Percentiles rank a stretch among this genome's conserved stretches.
phyloP scores from a whole-genome alignment of 2,329 filamentous ascomycete species.

The Incumbomyces lentus region DNA sequence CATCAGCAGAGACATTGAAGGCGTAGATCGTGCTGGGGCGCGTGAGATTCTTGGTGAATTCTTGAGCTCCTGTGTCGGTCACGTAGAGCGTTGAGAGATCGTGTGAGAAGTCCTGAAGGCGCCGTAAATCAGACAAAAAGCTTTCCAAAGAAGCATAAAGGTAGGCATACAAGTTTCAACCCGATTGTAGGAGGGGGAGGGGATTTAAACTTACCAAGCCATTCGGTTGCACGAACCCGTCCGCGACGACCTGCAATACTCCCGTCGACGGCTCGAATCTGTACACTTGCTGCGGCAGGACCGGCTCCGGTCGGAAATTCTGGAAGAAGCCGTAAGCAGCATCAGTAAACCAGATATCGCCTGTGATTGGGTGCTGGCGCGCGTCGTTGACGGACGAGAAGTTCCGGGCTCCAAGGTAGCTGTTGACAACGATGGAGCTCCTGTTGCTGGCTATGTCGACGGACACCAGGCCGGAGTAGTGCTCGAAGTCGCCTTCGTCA shows the following conservation, averaged over 20 bases:
- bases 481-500: constrained; percentile 2
- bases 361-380: constrained; percentile 15
- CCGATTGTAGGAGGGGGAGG: too few species aligned
- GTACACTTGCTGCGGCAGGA: constrained; percentile 41
- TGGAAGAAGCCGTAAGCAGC: constrained; percentile 33
- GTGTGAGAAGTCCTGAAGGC: constrained; percentile 11
- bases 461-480: neutral
- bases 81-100: neutral
- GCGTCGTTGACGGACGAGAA: constrained; percentile 22
- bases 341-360: constrained; percentile 22
- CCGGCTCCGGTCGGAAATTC: constrained; percentile 35
- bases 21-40: constrained; percentile 14
- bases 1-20: constrained; percentile 12
- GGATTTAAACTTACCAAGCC: constrained; percentile 20
- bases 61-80: constrained; percentile 11
- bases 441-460: constrained; percentile 4
- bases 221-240: constrained; percentile 37
- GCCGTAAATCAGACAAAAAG: too few species aligned
- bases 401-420: constrained; percentile 44
- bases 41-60: constrained; percentile 20
- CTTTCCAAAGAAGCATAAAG: too few species aligned
- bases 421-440: constrained; percentile 43
- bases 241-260: constrained; percentile 38
- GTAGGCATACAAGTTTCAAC: too few species aligned
- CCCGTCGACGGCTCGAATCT: constrained; percentile 33